Evolutionary conservation across 495 filamentous ascomycete species (phyloP), one percentile per base, ranked within the genome.

Genomic region (Neurospora tetrasperma): DNA sequence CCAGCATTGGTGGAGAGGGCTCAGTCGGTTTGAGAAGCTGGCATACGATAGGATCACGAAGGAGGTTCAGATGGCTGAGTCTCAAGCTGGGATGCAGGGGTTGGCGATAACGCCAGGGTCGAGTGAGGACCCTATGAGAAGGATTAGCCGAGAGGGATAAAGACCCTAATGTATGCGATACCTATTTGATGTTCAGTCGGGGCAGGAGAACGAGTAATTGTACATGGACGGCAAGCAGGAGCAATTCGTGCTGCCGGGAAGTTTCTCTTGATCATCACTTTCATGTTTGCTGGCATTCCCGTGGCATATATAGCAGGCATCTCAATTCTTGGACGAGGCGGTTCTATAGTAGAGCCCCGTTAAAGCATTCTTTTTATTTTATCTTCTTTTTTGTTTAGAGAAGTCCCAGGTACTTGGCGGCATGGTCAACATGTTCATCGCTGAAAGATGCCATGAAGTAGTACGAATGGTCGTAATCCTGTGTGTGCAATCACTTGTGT

Each of bases 391-490:
- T 27, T 4, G 8, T 3, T 42, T 69, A 75, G 41, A 75, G 71
- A 39, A 78, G 31, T 6, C 79, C 79, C 54, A 97, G 82, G 83
- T 94, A 89, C 86, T 93, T 96, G 46, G 96, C 94, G 71, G 94
- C 93, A 81, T 96, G 93, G 71, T 91, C 89, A 70, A 99, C 86
- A 85, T 99, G 96, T 75, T 98, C 94, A 76, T 91, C 90, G 69
- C 91, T 86, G 82, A 99, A 99, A 12, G 85, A 88, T 40, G 95
- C 89, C 84, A 99, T 95, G 77, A 96, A 97, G 82, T 87, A 98
- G 80, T 99, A 99, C 71, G 93, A 96, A 81, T 98, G 96, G 82
- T 99, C 96, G 79, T 99, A 99, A 70, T 89, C 94, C 79, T 93
- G 9, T 41, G 78, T 44, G 12, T 38, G 18, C 44, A 46, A 4